These are phyloP conservation scores for Microstegium vimineum DNA, from an alignment of 176 grass and related monocot species.

Conservation along the genomic window DNA sequence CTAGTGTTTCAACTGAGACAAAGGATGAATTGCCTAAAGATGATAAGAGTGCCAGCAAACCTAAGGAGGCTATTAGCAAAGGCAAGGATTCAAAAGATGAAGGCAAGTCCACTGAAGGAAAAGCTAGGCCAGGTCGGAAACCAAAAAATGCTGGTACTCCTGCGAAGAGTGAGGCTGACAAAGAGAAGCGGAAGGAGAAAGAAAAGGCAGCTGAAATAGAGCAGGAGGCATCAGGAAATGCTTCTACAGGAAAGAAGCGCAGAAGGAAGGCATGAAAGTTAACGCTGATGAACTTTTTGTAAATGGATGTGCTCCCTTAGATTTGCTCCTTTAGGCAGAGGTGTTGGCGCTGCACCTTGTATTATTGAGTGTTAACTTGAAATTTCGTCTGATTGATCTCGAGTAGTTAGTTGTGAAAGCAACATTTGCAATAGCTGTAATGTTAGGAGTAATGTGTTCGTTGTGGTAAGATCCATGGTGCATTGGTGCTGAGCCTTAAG, in stretches of 20 bases:
- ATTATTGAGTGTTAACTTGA: constrained; percentile 40
- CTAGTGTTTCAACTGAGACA: constrained; percentile 5
- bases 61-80: constrained; percentile 32
- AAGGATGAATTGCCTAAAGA: constrained; percentile 32
- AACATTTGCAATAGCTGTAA: constrained; percentile 41
- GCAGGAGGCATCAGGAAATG: constrained; percentile 28
- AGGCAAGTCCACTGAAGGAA: constrained; percentile 43
- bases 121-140: constrained; percentile 35
- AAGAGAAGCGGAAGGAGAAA: constrained; percentile 45
- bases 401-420: constrained; percentile 34
- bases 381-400: constrained; percentile 31
- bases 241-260: constrained; percentile 60
- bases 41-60: constrained; percentile 29
- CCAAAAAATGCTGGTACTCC: constrained; percentile 24
- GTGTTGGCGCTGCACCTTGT: constrained; percentile 14
- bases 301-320: constrained; percentile 29
- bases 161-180: constrained; percentile 9
- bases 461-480: background rate
- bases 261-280: constrained; percentile 45
- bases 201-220: constrained; percentile 36
- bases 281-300: constrained; percentile 16
- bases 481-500: constrained; percentile 2
- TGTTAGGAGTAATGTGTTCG: constrained; percentile 34
- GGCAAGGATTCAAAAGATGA: constrained; percentile 37
- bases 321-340: constrained; percentile 14